Evolutionary conservation across 1,139 yeast species (phyloP).

Genomic region (Zhuliangozyma blackwelliae): DNA sequence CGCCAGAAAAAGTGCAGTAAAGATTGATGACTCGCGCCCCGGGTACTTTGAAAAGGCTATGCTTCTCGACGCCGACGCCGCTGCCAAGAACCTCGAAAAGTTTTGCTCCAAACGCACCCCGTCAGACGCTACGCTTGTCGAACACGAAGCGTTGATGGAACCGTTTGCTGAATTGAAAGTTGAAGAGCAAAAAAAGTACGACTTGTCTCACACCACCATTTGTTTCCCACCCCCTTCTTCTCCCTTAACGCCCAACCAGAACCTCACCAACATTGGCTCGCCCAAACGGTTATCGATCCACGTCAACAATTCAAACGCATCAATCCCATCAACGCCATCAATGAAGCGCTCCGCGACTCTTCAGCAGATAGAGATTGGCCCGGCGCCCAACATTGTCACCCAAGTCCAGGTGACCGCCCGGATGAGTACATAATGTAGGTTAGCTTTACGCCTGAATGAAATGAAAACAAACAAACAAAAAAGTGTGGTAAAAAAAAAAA

Average conservation of each 20-base stretch:
- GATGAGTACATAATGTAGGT: slow-evolving; percentile 32
- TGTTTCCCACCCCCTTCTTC: slow-evolving; percentile 16
- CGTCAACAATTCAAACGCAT: slow-evolving; percentile 7
- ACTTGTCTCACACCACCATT: slow-evolving; percentile 18
- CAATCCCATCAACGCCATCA: slow-evolving; percentile 8
- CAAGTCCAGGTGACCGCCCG: slow-evolving; percentile 45
- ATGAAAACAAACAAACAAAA: background rate
- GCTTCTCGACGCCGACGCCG: slow-evolving; percentile 47
- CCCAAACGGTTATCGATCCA: slow-evolving; percentile 7
- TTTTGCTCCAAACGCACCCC: background rate
- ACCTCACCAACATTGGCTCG: slow-evolving; percentile 21
- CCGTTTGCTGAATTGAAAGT: slow-evolving; percentile 7
- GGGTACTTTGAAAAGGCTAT: slow-evolving; percentile 60
- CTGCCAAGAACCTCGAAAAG: slow-evolving; percentile 40
- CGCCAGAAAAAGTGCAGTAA: slow-evolving; percentile 42
- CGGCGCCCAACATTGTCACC: slow-evolving; percentile 42
- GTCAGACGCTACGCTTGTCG: background rate
- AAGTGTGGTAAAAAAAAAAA: too few relatives aligned
- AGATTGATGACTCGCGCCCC: slow-evolving; percentile 60
- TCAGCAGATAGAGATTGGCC: slow-evolving; percentile 24
- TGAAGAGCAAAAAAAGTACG: slow-evolving; percentile 12
- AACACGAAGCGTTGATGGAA: slow-evolving; percentile 4
- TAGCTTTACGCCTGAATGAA: too few relatives aligned
- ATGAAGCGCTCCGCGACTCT: slow-evolving; percentile 29
- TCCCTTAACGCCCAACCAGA: slow-evolving; percentile 28